Evolutionary conservation across 75 land plant species (phyloP).

Genomic region (Cupressus sempervirens): DNA sequence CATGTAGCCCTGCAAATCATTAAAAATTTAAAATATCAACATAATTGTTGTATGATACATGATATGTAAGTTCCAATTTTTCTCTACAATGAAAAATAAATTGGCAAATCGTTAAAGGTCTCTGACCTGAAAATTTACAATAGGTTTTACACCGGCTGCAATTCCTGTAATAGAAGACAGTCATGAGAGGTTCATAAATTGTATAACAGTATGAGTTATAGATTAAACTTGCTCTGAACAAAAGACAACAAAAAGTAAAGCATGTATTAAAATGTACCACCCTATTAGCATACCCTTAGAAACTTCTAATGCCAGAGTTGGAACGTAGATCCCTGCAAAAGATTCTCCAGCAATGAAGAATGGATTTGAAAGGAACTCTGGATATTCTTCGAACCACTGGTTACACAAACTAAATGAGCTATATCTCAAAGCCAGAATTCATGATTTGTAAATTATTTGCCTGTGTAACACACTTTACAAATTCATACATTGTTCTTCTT

Average conservation of each 20-base stretch:
- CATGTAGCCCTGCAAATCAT: slow-evolving; percentile 69
- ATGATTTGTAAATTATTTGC: not conserved
- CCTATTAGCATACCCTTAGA: slow-evolving; percentile 47
- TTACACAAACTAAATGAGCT: slow-evolving; percentile 3
- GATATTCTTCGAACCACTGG: slow-evolving; percentile 81
- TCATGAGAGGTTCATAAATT: not conserved
- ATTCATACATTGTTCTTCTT: not conserved
- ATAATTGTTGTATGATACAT: not conserved
- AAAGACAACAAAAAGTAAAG: slow-evolving; percentile 5
- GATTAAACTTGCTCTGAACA: not conserved
- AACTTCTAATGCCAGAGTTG: slow-evolving; percentile 69
- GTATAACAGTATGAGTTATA: not conserved
- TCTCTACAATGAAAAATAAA: too few species aligned
- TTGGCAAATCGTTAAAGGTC: not conserved
- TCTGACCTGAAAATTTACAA: slow-evolving; percentile 73
- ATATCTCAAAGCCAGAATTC: not conserved
- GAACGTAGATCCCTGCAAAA: slow-evolving; percentile 90
- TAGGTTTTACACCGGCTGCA: slow-evolving; percentile 54
- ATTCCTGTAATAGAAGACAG: slow-evolving; percentile 48
- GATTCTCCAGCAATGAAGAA: slow-evolving; percentile 89
- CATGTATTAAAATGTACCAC: not conserved
- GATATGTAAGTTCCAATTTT: not conserved
- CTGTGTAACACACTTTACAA: not conserved
- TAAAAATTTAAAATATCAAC: not conserved
- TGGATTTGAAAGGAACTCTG: slow-evolving; percentile 72